Percentiles rank a stretch among this genome's conserved stretches.
Conservation (phyloP, 2,329 filamentous ascomycete genomes). For the Ceratocystis harringtonii region DNA sequence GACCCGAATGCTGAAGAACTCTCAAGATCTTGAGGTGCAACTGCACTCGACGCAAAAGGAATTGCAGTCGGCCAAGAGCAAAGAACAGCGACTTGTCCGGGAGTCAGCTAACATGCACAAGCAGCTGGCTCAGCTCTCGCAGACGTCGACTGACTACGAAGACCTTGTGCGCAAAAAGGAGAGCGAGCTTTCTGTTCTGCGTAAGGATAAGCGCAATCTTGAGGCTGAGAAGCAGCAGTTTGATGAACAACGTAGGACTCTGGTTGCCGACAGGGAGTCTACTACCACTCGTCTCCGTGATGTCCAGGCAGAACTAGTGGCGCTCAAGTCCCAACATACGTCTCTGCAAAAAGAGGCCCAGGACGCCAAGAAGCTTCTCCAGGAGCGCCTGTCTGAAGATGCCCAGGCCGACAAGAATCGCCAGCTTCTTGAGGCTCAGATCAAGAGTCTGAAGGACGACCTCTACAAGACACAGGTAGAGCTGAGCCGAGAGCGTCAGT, state of each 20-base stretch:
- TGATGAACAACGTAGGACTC: conserved; percentile 59
- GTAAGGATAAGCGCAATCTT: conserved; percentile 68
- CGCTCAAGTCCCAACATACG: conserved; percentile 66
- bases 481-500: conserved; percentile 80
- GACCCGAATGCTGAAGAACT: conserved; percentile 62
- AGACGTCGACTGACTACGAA: conserved; percentile 88
- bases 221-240: conserved; percentile 66
- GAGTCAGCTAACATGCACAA: conserved; percentile 74
- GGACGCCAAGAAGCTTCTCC: conserved; percentile 72
- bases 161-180: conserved; percentile 88
- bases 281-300: conserved; percentile 63
- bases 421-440: conserved; percentile 71
- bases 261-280: conserved; percentile 64
- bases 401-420: conserved; percentile 68
- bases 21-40: conserved; percentile 82
- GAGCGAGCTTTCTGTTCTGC: conserved; percentile 74
- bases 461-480: conserved; percentile 76
- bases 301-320: conserved; percentile 74
- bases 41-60: conserved; percentile 66
- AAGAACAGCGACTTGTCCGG: conserved; percentile 59
- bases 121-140: conserved; percentile 72
- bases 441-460: conserved; percentile 72
- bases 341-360: conserved; percentile 79
- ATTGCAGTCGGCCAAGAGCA: conserved; percentile 54
- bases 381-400: conserved; percentile 81